Conservation (phyloP, 2,329 filamentous ascomycete species). For the Verticillium dahliae region DNA sequence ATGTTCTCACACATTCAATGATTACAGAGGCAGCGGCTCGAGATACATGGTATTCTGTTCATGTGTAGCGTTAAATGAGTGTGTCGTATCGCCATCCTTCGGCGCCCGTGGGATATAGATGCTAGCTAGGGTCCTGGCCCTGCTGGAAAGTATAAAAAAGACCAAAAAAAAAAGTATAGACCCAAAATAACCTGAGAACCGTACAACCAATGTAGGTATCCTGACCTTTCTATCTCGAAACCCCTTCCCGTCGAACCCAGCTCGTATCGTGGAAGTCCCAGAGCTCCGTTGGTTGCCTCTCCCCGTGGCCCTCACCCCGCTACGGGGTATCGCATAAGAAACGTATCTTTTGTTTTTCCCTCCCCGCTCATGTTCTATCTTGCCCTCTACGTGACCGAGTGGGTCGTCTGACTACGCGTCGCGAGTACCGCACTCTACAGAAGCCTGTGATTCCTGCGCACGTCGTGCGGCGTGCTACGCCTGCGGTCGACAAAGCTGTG, state of each 20-base stretch:
- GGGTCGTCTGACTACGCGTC: no score
- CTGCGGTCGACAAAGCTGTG: background rate
- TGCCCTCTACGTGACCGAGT: no score
- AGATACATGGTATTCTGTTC: background rate
- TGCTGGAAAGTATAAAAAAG: conserved; percentile 1
- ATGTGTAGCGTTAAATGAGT: background rate
- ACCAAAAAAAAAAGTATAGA: background rate
- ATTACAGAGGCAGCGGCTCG: background rate
- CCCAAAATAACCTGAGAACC: background rate
- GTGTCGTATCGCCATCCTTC: conserved; percentile 3
- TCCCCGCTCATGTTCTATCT: background rate
- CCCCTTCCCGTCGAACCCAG: background rate
- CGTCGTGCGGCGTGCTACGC: background rate
- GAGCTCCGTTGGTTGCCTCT: background rate
- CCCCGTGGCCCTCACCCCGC: background rate
- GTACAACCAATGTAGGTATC: background rate
- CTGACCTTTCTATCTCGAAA: background rate
- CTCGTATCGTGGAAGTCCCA: background rate
- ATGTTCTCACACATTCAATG: no score
- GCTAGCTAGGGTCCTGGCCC: conserved; percentile 6
- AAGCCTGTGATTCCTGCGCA: background rate
- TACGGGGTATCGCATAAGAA: background rate
- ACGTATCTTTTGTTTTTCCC: background rate
- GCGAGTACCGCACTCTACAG: background rate
- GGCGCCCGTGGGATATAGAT: conserved; percentile 8